Conservation (phyloP, 768 basidiomycete species). For the Auricularia sp. region DNA sequence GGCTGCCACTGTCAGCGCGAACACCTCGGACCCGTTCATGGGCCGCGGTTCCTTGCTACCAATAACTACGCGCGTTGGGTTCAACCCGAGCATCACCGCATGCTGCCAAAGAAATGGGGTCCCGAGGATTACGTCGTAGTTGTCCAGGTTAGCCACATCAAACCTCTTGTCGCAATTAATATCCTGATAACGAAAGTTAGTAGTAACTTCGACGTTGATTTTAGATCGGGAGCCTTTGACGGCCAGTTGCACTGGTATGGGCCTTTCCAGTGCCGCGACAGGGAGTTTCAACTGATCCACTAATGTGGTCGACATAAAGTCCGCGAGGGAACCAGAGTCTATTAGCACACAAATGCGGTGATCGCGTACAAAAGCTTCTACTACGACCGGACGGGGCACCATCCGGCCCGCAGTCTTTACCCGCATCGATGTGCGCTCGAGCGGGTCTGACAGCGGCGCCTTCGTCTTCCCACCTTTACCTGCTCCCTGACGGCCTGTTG, state of each 20-base stretch:
- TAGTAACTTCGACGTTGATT: conserved; percentile 1
- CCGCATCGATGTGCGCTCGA: conserved; percentile 7
- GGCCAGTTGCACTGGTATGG: conserved; percentile 8
- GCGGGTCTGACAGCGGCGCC: no score
- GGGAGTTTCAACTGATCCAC: conserved; percentile 7
- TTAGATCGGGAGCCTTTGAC: conserved; percentile 3
- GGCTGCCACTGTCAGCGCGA: not conserved
- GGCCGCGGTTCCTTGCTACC: not conserved
- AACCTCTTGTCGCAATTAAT: conserved; percentile 7
- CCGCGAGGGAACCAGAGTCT: conserved; percentile 8
- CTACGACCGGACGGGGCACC: conserved; percentile 5
- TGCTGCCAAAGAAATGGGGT: conserved; percentile 28
- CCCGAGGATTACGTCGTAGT: conserved; percentile 28
- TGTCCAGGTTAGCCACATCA: conserved; percentile 27
- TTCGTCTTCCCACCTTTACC: not conserved
- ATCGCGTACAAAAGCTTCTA: conserved; percentile 6
- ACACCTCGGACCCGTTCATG: not conserved
- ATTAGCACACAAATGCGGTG: not conserved
- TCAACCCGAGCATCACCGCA: conserved; percentile 19
- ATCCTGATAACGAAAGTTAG: conserved; percentile 3
- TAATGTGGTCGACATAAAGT: conserved; percentile 9
- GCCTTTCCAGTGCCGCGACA: not conserved
- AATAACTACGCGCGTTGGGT: not conserved
- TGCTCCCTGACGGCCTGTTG: no score
- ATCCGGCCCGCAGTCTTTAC: conserved; percentile 2